Evolutionary conservation across 129 eudicot species (phyloP).

Genomic region (carrot (Daucus carota)): DNA sequence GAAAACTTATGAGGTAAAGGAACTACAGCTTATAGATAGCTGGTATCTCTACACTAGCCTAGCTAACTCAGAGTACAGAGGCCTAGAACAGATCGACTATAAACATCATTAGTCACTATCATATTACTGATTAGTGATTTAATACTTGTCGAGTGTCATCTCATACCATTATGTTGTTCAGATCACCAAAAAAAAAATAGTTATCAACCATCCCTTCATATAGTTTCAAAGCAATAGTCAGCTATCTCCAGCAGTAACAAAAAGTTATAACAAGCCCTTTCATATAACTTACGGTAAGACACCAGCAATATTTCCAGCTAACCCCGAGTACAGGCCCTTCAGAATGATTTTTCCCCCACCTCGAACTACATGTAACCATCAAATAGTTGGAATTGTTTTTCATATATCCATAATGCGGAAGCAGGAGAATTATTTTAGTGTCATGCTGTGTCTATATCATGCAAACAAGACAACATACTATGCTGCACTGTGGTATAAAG

Average conservation of each 20-base stretch:
- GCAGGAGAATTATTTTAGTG: background rate
- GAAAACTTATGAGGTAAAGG: background rate
- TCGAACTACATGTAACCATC: slow-evolving; percentile 47
- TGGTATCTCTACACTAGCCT: background rate
- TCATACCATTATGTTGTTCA: background rate
- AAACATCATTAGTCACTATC: slow-evolving; percentile 2
- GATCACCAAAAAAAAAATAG: background rate
- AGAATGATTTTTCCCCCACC: slow-evolving; percentile 67
- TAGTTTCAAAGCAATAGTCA: background rate
- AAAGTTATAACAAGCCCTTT: background rate
- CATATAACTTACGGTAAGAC: slow-evolving; percentile 72
- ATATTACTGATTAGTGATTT: background rate
- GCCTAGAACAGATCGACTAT: background rate
- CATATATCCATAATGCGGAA: background rate
- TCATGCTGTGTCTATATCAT: background rate
- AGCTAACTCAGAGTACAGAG: background rate
- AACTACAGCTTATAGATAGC: background rate
- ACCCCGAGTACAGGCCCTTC: slow-evolving; percentile 80
- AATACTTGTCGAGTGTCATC: background rate
- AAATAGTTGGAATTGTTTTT: slow-evolving; percentile 9
- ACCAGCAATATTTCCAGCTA: slow-evolving; percentile 79
- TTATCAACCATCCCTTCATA: background rate
- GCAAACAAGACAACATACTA: background rate
- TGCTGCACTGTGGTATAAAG: background rate
- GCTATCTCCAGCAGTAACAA: background rate